phyloP scores from a whole-genome alignment of 2,329 filamentous ascomycete species.

The Neonectria sp. region DNA sequence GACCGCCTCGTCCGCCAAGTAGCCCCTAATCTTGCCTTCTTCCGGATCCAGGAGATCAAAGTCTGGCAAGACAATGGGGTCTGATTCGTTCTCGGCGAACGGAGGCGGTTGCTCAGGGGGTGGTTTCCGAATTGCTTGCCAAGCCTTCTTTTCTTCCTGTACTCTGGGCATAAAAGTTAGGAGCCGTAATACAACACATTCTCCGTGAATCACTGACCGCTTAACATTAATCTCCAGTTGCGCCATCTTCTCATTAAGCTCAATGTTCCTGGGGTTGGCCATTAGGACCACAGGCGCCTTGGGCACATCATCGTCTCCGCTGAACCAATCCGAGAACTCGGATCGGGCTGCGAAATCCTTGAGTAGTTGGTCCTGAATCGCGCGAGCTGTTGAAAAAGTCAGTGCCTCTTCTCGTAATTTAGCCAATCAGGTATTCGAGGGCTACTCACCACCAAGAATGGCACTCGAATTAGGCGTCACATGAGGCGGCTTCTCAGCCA shows the following conservation, averaged over 20 bases:
- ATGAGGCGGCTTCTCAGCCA: slow-evolving; percentile 83
- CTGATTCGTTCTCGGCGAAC: slow-evolving; percentile 56
- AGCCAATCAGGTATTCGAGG: too few species aligned
- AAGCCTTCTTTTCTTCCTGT: slow-evolving; percentile 85
- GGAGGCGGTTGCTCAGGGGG: slow-evolving; percentile 70
- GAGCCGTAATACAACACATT: not conserved
- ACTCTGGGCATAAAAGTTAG: slow-evolving; percentile 68
- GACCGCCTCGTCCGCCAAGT: slow-evolving; percentile 64
- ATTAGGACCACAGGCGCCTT: slow-evolving; percentile 77
- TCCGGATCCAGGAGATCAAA: slow-evolving; percentile 75
- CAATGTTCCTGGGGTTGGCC: slow-evolving; percentile 90
- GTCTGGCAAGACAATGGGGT: slow-evolving; percentile 61
- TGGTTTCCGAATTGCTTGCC: slow-evolving; percentile 82
- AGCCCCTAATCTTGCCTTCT: slow-evolving; percentile 76
- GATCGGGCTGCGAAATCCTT: slow-evolving; percentile 88
- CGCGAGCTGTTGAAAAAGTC: slow-evolving; percentile 73
- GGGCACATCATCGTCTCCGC: slow-evolving; percentile 72
- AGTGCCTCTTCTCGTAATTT: slow-evolving; percentile 54
- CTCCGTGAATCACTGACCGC: slow-evolving; percentile 69
- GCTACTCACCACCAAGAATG: slow-evolving; percentile 77
- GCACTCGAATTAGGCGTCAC: slow-evolving; percentile 78
- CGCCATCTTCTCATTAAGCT: slow-evolving; percentile 85
- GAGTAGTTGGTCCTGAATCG: slow-evolving; percentile 92
- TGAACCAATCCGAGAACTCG: slow-evolving; percentile 95
- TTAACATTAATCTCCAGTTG: slow-evolving; percentile 88